Evolutionary conservation across 306 rosid species (phyloP), one percentile per base, ranked within the genome.

Genomic region (Citrullus colocynthis): DNA sequence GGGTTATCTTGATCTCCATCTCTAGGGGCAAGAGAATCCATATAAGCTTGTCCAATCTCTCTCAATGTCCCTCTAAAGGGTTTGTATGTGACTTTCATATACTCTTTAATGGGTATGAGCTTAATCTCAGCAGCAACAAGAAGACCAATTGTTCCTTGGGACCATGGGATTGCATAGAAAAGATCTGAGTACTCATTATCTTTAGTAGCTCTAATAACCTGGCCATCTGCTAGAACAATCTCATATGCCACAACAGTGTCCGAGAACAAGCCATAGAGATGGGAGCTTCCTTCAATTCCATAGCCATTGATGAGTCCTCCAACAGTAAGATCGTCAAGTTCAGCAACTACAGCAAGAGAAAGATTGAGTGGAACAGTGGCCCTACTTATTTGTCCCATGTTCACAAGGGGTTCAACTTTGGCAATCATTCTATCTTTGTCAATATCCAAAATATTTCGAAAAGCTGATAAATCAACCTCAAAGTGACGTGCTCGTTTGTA

Each of bases 301-400:
- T 95, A 95, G 48, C 99, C 99, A 61, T 95, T 95, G 57, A 95
- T 90, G 85, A 95, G 97, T 75, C 99, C 99, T 71, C 99, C 99
- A 58, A 95, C 97, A 62, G 99, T 95, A 66, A 95, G 99, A 90
- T 95, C 97, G 70, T 95, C 99, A 28, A 95, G 91, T 85, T 95
- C 99, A 1, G 99, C 97, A 83, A 95, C 97, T 7, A 95, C 99
- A 13, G 99, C 99, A 74, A 89, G 97, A 21, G 99, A 13, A 56
- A 95, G 90, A 80, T 95, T 95, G 96, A 90, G 81, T 0, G 99
- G 97, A 58, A 91, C 95, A 14, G 97, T 90, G 41, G 81, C 97
- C 86, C 99, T 85, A 6, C 81, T 45, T 59, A 95, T 95, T 83
- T 95, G 99, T 41, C 99, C 99, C 99, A 92, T 95, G 88, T 92